A percentile compares a stretch with the other conserved stretches of the same genome.
Conservation (phyloP, 768 basidiomycete species). For the Boletus subparvulus region DNA sequence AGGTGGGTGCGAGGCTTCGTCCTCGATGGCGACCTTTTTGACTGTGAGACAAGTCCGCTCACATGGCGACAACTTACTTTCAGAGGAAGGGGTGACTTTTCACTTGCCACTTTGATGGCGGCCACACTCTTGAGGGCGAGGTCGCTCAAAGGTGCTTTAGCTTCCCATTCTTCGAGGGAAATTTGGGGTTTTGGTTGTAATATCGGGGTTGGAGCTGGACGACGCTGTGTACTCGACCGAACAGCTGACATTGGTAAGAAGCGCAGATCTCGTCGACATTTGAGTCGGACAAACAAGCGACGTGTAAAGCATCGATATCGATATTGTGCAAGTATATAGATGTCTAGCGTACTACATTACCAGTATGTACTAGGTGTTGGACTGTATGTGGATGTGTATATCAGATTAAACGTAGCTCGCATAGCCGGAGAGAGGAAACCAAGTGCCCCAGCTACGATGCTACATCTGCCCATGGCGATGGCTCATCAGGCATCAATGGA, state of each 20-base stretch:
- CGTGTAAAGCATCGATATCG: not conserved
- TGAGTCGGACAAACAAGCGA: not conserved
- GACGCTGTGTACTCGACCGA: conserved; percentile 25
- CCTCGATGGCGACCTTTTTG: conserved; percentile 43
- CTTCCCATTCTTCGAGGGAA: conserved; percentile 90
- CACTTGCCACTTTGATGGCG: conserved; percentile 58
- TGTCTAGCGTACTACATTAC: conserved; percentile 13
- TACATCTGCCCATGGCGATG: conserved; percentile 33
- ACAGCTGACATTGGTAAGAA: conserved; percentile 22
- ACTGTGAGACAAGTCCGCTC: conserved; percentile 30
- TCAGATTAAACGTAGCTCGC: conserved; percentile 2
- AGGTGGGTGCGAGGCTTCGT: conserved; percentile 34
- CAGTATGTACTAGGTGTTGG: not conserved
- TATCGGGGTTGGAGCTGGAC: conserved; percentile 25
- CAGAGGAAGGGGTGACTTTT: conserved; percentile 61
- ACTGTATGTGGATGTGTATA: conserved; percentile 1
- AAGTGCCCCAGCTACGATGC: not conserved
- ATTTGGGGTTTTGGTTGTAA: conserved; percentile 46
- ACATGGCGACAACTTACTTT: conserved; percentile 55
- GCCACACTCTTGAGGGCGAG: conserved; percentile 65
- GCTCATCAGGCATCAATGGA: conserved; percentile 26
- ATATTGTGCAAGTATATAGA: not conserved
- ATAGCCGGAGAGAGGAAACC: not conserved
- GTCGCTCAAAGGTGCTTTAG: conserved; percentile 73
- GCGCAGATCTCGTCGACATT: not conserved